Conservation (phyloP, 2,329 filamentous ascomycete genomes). For the Calonectria montana region DNA sequence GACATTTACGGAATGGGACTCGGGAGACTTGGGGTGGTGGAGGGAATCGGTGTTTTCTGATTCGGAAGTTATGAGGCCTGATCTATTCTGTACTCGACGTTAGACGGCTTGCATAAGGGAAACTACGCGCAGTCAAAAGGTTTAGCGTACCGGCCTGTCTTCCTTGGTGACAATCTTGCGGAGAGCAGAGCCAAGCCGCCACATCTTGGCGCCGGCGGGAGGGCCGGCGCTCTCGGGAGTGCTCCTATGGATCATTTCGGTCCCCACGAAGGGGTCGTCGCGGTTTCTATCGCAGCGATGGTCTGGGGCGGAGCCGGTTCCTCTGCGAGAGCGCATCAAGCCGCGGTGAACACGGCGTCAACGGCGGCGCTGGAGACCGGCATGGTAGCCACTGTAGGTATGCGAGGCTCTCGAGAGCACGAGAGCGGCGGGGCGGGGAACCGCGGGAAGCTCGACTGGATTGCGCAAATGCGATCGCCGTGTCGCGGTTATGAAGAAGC, state of each 20-base stretch:
- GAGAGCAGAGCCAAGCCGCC: conserved; percentile 36
- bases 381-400: conserved; percentile 39
- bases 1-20: conserved; percentile 38
- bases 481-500: neutral
- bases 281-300: conserved; percentile 20
- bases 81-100: neutral
- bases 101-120: neutral
- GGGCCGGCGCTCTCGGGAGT: conserved; percentile 41
- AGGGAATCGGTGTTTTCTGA: conserved; percentile 43
- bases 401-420: conserved; percentile 33
- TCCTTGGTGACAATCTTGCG: conserved; percentile 35
- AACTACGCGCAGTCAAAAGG: neutral
- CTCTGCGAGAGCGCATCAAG: conserved; percentile 39
- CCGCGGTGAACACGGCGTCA: conserved; percentile 37
- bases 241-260: conserved; percentile 46
- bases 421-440: conserved; percentile 24
- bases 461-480: neutral
- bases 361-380: conserved; percentile 38
- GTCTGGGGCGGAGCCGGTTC: conserved; percentile 27
- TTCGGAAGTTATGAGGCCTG: conserved; percentile 31
- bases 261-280: conserved; percentile 26
- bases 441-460: neutral
- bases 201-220: conserved; percentile 33
- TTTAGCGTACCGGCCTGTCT: conserved; percentile 29
- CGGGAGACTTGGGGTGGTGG: conserved; percentile 37